Percentiles rank a stretch among this genome's conserved stretches.
Conservation (phyloP, 1,284 basidiomycete genomes). For the Pulveroboletus ridleyi region DNA sequence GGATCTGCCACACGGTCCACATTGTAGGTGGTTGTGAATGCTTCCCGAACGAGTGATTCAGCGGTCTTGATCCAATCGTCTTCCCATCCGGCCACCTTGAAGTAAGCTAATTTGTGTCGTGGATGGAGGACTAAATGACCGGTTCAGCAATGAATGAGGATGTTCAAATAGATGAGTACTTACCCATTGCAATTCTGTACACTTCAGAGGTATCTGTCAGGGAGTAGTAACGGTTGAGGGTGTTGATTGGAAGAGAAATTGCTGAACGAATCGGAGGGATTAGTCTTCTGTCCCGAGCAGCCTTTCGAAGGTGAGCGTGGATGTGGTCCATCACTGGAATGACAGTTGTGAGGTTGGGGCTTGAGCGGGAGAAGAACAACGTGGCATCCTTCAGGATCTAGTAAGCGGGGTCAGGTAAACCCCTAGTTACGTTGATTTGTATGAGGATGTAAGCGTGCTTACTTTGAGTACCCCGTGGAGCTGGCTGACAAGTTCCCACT, state of each 20-base stretch:
- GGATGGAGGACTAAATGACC: too few species aligned
- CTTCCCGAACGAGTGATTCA: neutral
- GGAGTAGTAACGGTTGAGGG: neutral
- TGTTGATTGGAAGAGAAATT: neutral
- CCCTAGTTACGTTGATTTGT: neutral
- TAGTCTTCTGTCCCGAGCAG: neutral
- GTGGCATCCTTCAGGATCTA: neutral
- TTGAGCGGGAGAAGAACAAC: too few species aligned
- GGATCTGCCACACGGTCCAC: neutral
- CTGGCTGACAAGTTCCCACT: neutral
- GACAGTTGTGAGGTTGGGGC: too few species aligned
- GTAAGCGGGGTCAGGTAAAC: neutral
- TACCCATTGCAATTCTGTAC: neutral
- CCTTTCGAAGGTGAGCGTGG: neutral
- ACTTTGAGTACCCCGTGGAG: neutral
- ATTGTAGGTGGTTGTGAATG: neutral
- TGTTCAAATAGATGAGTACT: neutral
- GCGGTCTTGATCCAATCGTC: too few species aligned
- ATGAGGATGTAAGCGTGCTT: neutral
- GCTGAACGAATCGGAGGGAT: neutral
- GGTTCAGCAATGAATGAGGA: neutral
- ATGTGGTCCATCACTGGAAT: neutral
- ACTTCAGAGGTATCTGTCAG: neutral
- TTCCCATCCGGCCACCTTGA: too few species aligned
- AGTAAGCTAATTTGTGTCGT: neutral